Evolutionary conservation across 1,139 yeast genomes (phyloP).

Genomic region (Debaryomycetaceae sp.): DNA sequence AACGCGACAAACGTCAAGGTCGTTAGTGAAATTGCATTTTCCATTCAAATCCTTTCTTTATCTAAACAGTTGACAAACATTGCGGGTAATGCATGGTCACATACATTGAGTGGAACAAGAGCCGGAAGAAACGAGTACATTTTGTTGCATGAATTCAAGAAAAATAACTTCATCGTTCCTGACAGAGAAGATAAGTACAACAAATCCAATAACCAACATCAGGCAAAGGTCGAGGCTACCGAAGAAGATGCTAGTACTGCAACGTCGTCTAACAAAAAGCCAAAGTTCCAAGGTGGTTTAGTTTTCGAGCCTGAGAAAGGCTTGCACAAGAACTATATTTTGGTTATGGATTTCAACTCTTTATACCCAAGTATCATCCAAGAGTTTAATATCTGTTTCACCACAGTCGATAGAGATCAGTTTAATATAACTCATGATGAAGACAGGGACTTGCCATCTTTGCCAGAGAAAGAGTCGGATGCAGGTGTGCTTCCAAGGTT

Average conservation of each 20-base stretch:
- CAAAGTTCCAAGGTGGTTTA: slow-evolving; percentile 92
- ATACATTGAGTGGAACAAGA: slow-evolving; percentile 90
- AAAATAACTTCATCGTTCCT: slow-evolving; percentile 81
- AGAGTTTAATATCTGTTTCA: slow-evolving; percentile 94
- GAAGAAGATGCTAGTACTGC: slow-evolving; percentile 46
- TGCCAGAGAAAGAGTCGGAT: slow-evolving; percentile 56
- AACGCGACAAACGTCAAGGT: slow-evolving; percentile 65
- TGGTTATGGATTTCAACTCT: slow-evolving; percentile 98
- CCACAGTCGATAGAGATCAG: slow-evolving; percentile 79
- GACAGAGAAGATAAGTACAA: slow-evolving; percentile 67
- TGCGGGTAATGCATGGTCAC: slow-evolving; percentile 98
- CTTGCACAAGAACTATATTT: slow-evolving; percentile 77
- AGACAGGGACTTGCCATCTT: slow-evolving; percentile 66
- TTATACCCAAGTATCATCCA: slow-evolving; percentile 96
- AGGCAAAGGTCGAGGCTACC: slow-evolving; percentile 34
- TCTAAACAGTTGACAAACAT: slow-evolving; percentile 89
- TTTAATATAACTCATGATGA: slow-evolving; percentile 45
- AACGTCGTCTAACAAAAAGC: slow-evolving; percentile 61
- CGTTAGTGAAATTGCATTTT: slow-evolving; percentile 75
- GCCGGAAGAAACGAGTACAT: slow-evolving; percentile 96
- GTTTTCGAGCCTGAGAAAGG: slow-evolving; percentile 98
- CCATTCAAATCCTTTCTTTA: slow-evolving; percentile 80
- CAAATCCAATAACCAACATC: slow-evolving; percentile 39
- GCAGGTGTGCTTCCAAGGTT: slow-evolving; percentile 88
- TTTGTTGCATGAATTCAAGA: slow-evolving; percentile 85